Conservation (phyloP, 1,284 basidiomycete species). For the Naganishia sp. region DNA sequence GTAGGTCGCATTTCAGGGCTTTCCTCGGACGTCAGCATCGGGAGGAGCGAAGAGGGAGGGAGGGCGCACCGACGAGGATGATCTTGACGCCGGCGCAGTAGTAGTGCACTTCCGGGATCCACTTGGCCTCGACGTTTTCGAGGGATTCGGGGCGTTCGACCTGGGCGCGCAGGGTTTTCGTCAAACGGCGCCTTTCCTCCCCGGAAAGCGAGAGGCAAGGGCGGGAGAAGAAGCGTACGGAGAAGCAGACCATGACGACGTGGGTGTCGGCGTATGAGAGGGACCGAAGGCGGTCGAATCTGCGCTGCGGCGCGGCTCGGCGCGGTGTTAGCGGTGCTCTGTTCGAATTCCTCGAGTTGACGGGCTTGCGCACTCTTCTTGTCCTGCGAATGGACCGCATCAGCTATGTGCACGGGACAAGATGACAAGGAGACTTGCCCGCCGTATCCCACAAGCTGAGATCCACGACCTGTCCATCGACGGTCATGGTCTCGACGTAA, state of each 20-base stretch:
- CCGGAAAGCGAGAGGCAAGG: not conserved
- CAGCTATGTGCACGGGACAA: too few relatives aligned
- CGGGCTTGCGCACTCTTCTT: constrained; percentile 31
- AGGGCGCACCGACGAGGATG: constrained; percentile 76
- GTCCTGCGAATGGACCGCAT: too few relatives aligned
- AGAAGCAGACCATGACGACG: constrained; percentile 91
- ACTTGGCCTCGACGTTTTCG: constrained; percentile 87
- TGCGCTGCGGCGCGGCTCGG: too few relatives aligned
- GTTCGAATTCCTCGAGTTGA: too few relatives aligned
- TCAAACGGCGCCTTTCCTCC: too few relatives aligned
- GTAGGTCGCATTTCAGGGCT: constrained; percentile 93
- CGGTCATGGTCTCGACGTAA: constrained; percentile 79
- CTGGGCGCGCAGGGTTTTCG: constrained; percentile 55
- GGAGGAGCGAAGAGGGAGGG: not conserved
- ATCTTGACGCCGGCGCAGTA: constrained; percentile 92
- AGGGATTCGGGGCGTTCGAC: constrained; percentile 87
- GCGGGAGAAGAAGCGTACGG: constrained; percentile 57
- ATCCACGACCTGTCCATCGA: constrained; percentile 82
- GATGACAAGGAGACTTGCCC: constrained; percentile 64
- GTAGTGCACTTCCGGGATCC: constrained; percentile 59
- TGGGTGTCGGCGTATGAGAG: constrained; percentile 93
- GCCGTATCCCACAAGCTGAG: constrained; percentile 96
- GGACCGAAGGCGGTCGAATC: constrained; percentile 90
- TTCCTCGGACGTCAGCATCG: too few relatives aligned
- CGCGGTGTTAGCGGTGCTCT: too few relatives aligned